Percentiles rank a stretch among this genome's conserved stretches.
Evolutionary conservation across 106 monocot genomes (phyloP).

Genomic region (Triglochin maritima): DNA sequence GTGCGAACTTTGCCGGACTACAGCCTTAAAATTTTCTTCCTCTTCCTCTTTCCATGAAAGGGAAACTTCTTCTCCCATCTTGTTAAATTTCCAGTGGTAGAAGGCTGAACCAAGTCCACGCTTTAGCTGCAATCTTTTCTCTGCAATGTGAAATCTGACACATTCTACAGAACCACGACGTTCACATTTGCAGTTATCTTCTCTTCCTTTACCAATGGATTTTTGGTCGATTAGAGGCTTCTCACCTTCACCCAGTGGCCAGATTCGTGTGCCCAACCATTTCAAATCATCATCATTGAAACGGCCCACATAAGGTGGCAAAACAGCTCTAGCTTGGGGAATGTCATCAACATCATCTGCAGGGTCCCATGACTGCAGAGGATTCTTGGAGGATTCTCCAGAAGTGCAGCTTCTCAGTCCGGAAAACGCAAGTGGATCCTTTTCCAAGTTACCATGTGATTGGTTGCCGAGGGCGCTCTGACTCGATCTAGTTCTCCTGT

Average conservation of each 20-base stretch:
- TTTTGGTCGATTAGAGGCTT: not conserved
- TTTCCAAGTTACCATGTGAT: constrained; percentile 4
- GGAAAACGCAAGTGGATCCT: not conserved
- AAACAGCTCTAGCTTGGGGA: constrained; percentile 26
- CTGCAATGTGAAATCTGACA: constrained; percentile 73
- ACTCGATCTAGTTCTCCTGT: constrained; percentile 28
- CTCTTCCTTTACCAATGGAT: constrained; percentile 45
- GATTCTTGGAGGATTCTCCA: constrained; percentile 7
- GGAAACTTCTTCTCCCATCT: constrained; percentile 90
- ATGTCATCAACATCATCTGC: constrained; percentile 8
- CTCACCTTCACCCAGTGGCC: constrained; percentile 32
- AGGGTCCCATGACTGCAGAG: constrained; percentile 5
- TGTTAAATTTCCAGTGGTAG: constrained; percentile 50
- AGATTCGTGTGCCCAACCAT: constrained; percentile 68
- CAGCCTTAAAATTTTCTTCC: constrained; percentile 49
- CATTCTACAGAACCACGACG: constrained; percentile 51
- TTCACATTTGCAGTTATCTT: constrained; percentile 33
- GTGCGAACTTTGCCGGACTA: constrained; percentile 20
- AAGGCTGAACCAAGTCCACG: constrained; percentile 57
- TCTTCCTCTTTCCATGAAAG: constrained; percentile 80
- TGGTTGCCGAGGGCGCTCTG: constrained; percentile 13
- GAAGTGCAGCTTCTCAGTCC: constrained; percentile 6
- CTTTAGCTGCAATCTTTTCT: constrained; percentile 52
- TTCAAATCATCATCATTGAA: constrained; percentile 30
- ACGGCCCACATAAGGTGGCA: constrained; percentile 32